Evolutionary conservation across 805 yeast genomes (phyloP), one percentile per base, ranked within the genome.

Genomic region (Komagataella pseudopastoris): DNA sequence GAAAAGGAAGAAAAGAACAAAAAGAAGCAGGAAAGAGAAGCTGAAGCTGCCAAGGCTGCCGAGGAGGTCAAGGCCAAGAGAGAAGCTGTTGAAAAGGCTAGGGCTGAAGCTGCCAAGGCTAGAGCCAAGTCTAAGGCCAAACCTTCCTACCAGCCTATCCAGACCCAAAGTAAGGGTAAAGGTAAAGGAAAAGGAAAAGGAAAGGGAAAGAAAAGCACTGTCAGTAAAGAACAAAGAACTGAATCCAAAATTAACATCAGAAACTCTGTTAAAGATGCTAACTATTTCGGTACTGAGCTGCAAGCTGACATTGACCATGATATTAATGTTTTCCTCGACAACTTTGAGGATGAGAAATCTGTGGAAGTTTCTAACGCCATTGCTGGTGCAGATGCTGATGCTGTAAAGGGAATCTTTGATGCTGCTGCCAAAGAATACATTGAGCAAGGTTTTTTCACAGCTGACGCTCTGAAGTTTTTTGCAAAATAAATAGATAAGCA

Each of bases 21-120:
- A 69, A 81, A 76, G 77, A 93, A 91, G 72, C 91, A 98, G 98
- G 98, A 93, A 70, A 86, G 83, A 69, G 98, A 90, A 70, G 96
- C 98, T 51, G 98, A 96, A 60, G 81, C 95, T 36, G 86, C 98
- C 76, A 83, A 88, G 67, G 98, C 95, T 57, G 96, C 96, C 55
- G 99, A 88, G 70, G 85, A 78, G 64, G 95, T 91, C 50, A 83
- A 85, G 66, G 81, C 80, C 53, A 84, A 83, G 71, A 84, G 83
- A 65, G 96, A 86, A 60, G 95, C 85, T 51, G 98, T 86, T 62
- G 96, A 88, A 63, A 81, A 74, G 57, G 87, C 85, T 59, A 81
- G 81, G 60, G 81, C 79, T 58, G 82, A 80, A 64, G 93, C 85
- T 55, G 95, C 79, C 24, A 80, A 80, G 65, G 78, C 73, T 52